Base-by-base conservation (phyloP, 495 filamentous ascomycete species). In the Neurospora sp. region DNA sequence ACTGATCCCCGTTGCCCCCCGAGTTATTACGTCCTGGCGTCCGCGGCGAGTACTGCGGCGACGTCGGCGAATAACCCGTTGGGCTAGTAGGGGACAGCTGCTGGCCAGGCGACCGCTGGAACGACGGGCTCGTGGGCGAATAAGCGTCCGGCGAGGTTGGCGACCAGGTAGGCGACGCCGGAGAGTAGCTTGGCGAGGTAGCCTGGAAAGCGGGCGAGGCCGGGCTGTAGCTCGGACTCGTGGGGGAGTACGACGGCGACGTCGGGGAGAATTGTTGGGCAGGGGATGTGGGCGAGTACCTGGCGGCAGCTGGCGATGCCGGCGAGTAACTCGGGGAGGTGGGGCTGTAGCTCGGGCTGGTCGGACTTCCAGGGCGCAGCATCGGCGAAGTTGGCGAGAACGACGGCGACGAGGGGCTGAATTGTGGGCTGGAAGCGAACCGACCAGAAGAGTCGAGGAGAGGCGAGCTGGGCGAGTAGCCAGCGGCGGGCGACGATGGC, bases 301-400 rank as follows among this genome's bases (percentile, higher is more conserved):
- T 83, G 38, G 85, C 85, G 2, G 86, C 88, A 0, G 86, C 82
- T 2, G 88, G 88, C 68, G 87, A 89, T 0, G 92, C 93, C 2
- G 93, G 92, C 22, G 90, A 93, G 79, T 94, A 95, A 69, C 84
- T 90, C 39, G 94, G 94, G 47, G 93, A 96, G 0, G 93, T 94
- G 0, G 93, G 93, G 75, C 90, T 93, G 79, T 93, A 95, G 59
- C 86, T 89, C 10, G 92, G 92, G 78, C 84, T 89, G 39, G 87
- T 83, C 18, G 88, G 85, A 75, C 85, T 86, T 6, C 84, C 86
- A 69, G 86, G 90, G 83, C 82, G 89, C 88, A 72, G 86, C 84
- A 73, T 79, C 8, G 93, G 93, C 35, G 93, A 95, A 3, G 91
- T 92, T 2, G 93, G 93, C 35, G 92, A 94, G 82, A 96, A 97